phyloP scores from a whole-genome alignment of 305 asterid genomes.

The Lippia alba region DNA sequence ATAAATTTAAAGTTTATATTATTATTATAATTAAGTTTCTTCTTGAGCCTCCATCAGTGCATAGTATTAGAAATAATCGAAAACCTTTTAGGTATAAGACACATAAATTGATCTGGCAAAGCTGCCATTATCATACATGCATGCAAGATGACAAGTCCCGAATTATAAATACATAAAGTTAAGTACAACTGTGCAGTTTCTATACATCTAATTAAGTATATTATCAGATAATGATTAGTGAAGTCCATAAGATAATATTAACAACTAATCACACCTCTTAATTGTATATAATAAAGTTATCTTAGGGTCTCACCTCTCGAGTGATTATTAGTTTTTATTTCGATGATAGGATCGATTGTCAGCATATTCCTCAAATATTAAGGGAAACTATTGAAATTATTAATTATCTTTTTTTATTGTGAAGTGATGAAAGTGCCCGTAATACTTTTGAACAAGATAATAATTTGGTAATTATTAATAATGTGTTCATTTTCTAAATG shows the following conservation, averaged over 20 bases:
- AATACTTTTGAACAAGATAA: too few relatives aligned
- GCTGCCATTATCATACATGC: constrained; percentile 17
- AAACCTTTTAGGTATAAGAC: constrained; percentile 34
- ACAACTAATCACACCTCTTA: constrained; percentile 21
- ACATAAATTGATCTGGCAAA: constrained; percentile 42
- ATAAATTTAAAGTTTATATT: too few relatives aligned
- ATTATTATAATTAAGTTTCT: too few relatives aligned
- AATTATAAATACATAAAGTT: not conserved
- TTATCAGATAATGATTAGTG: constrained; percentile 37
- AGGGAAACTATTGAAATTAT: not conserved
- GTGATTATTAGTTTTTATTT: not conserved
- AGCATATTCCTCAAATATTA: constrained; percentile 19
- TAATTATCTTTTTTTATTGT: not conserved
- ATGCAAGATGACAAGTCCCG: constrained; percentile 26
- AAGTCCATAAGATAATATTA: constrained; percentile 34
- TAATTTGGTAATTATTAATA: too few relatives aligned
- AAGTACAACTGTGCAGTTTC: constrained; percentile 13
- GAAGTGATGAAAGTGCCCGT: too few relatives aligned
- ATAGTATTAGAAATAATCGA: constrained; percentile 26
- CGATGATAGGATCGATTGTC: constrained; percentile 8
- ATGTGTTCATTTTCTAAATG: too few relatives aligned
- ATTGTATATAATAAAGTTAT: not conserved
- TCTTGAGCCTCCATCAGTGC: constrained; percentile 18
- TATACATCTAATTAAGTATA: constrained; percentile 8
- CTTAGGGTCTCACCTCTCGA: not conserved